phyloP scores from a whole-genome alignment of 306 rosid species.

The Cicer pinnatifidum region DNA sequence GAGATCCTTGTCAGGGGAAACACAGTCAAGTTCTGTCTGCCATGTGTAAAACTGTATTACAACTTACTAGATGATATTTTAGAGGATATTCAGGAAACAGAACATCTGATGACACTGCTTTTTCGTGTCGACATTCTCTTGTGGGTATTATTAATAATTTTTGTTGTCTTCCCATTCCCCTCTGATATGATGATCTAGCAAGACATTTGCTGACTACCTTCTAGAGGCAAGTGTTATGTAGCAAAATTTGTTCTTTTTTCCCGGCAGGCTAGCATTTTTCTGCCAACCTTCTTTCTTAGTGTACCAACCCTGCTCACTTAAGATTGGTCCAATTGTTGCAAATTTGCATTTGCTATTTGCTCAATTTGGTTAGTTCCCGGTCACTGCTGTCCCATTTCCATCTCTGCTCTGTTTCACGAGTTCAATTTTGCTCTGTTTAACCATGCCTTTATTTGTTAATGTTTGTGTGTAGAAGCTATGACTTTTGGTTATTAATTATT shows the following conservation, averaged over 20 bases:
- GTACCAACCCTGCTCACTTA: too few species aligned
- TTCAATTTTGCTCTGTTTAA: not conserved
- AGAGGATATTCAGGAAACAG: not conserved
- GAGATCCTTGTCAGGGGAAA: too few species aligned
- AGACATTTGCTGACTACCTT: not conserved
- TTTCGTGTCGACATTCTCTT: not conserved
- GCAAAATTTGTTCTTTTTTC: too few species aligned
- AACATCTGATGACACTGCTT: not conserved
- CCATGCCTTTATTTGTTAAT: not conserved
- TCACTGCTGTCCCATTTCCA: not conserved
- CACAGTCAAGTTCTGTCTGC: too few species aligned
- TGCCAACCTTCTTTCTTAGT: too few species aligned
- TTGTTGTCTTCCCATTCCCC: not conserved
- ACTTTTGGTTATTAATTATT: constrained; percentile 4
- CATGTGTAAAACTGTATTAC: too few species aligned
- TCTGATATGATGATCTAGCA: not conserved
- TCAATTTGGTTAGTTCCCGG: not conserved
- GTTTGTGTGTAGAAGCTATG: not conserved
- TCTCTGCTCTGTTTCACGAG: not conserved
- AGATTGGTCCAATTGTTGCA: not conserved
- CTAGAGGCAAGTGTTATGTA: not conserved
- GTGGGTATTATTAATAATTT: not conserved
- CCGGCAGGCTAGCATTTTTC: too few species aligned
- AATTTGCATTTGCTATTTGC: not conserved
- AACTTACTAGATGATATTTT: too few species aligned